These are phyloP conservation scores for Coemansia pectinata DNA, from an alignment of 192 early-diverging fungal species.

Conservation along the genomic window DNA sequence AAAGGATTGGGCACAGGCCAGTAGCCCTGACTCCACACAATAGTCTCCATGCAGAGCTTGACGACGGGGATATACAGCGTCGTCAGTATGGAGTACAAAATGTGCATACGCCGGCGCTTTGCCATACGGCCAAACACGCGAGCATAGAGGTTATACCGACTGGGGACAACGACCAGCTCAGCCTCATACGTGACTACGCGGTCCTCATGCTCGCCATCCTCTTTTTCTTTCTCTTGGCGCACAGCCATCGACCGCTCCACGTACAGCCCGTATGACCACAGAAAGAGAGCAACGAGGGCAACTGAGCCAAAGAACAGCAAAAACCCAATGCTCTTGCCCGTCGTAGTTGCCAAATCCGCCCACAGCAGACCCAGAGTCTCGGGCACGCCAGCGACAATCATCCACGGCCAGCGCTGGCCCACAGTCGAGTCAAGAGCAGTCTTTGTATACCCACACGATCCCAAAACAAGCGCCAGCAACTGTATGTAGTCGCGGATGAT, in stretches of 20 bases:
- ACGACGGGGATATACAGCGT: conserved; percentile 55
- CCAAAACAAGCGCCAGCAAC: conserved; percentile 39
- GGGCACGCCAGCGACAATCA: conserved; percentile 36
- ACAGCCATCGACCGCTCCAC: conserved; percentile 20
- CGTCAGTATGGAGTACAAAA: conserved; percentile 40
- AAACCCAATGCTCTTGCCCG: conserved; percentile 47
- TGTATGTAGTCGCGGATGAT: conserved; percentile 48
- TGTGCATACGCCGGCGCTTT: conserved; percentile 42
- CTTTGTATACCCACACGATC: conserved; percentile 32
- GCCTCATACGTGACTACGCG: conserved; percentile 36
- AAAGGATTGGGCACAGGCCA: conserved; percentile 57
- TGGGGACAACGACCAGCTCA: conserved; percentile 33
- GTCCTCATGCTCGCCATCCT: neutral
- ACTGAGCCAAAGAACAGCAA: conserved; percentile 42
- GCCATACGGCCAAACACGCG: conserved; percentile 37
- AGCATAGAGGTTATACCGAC: conserved; percentile 33
- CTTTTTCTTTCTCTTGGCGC: neutral
- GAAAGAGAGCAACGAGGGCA: conserved; percentile 9
- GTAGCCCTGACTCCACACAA: conserved; percentile 55
- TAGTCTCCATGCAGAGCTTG: conserved; percentile 54
- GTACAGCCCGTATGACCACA: conserved; percentile 48
- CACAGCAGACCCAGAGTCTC: conserved; percentile 46
- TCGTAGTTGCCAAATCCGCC: conserved; percentile 50
- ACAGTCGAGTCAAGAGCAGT: conserved; percentile 34
- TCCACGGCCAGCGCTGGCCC: conserved; percentile 43